Conservation (phyloP, 331 rosid species). For the Acacia pycnantha region DNA sequence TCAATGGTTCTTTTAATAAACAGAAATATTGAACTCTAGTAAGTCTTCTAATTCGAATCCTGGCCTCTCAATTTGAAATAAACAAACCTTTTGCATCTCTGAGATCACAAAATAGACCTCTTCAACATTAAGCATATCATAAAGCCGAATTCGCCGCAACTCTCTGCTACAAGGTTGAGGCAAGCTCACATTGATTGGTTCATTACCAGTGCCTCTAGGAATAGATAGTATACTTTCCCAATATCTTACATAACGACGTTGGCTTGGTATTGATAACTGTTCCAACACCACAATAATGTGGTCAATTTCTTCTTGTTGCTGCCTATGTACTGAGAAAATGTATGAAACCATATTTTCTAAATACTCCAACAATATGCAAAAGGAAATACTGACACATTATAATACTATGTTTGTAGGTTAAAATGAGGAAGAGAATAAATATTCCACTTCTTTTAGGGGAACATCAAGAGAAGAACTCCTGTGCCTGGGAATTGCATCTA, state of each 20-base stretch:
- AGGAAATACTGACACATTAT: background rate
- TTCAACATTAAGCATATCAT: constrained; percentile 69
- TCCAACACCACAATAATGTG: constrained; percentile 20
- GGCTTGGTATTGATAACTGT: constrained; percentile 99
- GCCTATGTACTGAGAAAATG: background rate
- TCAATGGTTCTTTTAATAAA: background rate
- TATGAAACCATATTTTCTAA: background rate
- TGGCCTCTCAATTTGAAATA: constrained; percentile 1
- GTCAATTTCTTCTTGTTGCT: background rate
- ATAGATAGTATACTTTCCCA: constrained; percentile 65
- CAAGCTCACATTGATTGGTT: constrained; percentile 48
- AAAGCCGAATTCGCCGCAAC: constrained; percentile 71
- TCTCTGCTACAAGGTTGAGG: constrained; percentile 75
- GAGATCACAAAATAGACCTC: constrained; percentile 72
- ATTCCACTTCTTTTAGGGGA: background rate
- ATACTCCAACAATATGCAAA: background rate
- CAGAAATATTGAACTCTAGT: background rate
- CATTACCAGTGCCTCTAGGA: constrained; percentile 40
- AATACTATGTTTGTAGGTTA: background rate
- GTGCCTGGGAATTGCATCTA: background rate
- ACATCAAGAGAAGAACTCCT: background rate
- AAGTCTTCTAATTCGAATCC: background rate
- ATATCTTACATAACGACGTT: constrained; percentile 81
- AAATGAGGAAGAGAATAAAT: background rate
- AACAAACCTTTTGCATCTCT: constrained; percentile 69